Conservation (phyloP, 331 rosid genomes). For the Acacia concinna region DNA sequence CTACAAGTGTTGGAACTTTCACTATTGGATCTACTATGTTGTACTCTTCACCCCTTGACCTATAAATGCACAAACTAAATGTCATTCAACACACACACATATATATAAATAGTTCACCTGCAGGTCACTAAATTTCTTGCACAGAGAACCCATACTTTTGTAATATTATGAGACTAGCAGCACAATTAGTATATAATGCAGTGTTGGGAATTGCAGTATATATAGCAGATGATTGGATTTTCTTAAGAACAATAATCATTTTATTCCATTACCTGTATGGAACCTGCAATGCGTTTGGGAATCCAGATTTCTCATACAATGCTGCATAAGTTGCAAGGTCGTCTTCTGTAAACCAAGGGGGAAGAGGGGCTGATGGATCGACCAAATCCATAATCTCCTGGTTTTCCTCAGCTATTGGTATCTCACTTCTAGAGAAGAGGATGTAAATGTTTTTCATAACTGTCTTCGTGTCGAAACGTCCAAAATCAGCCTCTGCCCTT, state of each 20-base stretch:
- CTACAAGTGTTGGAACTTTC: constrained; percentile 37
- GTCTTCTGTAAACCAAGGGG: constrained; percentile 75
- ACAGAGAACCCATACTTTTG: not conserved
- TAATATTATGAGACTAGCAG: not conserved
- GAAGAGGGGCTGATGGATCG: constrained; percentile 69
- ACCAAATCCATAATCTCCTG: constrained; percentile 93
- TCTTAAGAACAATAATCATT: not conserved
- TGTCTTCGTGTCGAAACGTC: constrained; percentile 72
- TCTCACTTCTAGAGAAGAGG: constrained; percentile 74
- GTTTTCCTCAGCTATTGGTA: constrained; percentile 68
- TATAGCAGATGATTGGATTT: not conserved
- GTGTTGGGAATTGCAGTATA: not conserved
- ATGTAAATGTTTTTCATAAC: constrained; percentile 66
- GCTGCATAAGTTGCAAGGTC: constrained; percentile 73
- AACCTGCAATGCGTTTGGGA: constrained; percentile 67
- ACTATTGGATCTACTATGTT: constrained; percentile 35
- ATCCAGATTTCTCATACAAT: constrained; percentile 79
- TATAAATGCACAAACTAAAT: constrained; percentile 8
- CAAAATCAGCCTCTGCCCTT: constrained; percentile 91
- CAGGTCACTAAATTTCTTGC: not conserved
- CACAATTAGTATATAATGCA: too few relatives aligned
- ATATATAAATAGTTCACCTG: too few relatives aligned
- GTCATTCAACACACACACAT: too few relatives aligned
- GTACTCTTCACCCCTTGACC: constrained; percentile 33
- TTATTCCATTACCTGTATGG: constrained; percentile 60